phyloP scores from a whole-genome alignment of 805 yeast genomes.

The Sungouiozyma ichnusensis region DNA sequence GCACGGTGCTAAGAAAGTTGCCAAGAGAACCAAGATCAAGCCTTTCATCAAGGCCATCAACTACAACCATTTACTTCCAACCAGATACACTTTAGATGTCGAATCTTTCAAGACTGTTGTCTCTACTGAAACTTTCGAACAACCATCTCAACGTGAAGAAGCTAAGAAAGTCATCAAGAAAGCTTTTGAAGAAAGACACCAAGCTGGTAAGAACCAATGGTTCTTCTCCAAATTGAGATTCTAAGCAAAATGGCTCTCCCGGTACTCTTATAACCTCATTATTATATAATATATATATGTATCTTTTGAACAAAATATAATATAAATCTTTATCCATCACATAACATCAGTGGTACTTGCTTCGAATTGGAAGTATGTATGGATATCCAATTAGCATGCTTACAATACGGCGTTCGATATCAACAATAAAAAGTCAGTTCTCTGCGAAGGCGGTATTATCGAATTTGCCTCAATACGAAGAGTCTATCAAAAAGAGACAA shows the following conservation, averaged over 20 bases:
- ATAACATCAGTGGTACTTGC: too few relatives aligned
- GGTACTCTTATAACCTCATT: constrained; percentile 2
- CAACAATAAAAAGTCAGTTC: constrained; percentile 7
- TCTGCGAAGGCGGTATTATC: constrained; percentile 18
- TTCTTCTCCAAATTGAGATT: constrained; percentile 96
- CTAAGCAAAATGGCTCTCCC: constrained; percentile 33
- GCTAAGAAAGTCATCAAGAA: constrained; percentile 98
- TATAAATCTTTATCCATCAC: constrained; percentile 6
- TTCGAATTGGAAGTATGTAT: too few relatives aligned
- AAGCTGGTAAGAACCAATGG: constrained; percentile 99
- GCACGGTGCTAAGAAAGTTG: constrained; percentile 91
- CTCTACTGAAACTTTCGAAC: constrained; percentile 87
- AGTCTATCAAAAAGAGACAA: constrained; percentile 22
- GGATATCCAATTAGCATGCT: too few relatives aligned
- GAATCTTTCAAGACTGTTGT: constrained; percentile 88
- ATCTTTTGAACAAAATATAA: constrained; percentile 3
- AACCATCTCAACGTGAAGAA: constrained; percentile 97
- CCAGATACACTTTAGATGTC: constrained; percentile 97
- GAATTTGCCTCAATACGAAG: constrained; percentile 11
- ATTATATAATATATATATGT: constrained; percentile 5
- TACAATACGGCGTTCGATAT: not conserved
- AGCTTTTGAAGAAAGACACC: constrained; percentile 99
- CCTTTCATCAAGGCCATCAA: constrained; percentile 97
- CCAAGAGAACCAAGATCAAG: constrained; percentile 96
- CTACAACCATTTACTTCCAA: constrained; percentile 99